Evolutionary conservation across 83 land plant genomes (phyloP).

Genomic region (Picea abies): DNA sequence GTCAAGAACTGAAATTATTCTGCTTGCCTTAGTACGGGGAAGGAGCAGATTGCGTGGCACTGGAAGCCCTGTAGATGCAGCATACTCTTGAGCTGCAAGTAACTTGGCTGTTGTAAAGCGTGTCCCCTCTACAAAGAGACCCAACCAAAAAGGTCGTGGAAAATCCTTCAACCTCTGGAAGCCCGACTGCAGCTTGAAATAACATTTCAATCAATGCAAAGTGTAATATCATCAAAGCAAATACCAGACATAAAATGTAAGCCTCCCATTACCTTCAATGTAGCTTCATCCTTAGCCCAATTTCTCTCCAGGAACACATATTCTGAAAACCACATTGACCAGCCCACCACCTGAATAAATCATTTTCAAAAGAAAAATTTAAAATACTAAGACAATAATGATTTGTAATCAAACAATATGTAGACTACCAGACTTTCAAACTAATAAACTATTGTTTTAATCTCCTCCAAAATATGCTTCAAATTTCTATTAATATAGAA

Average conservation of each 20-base stretch:
- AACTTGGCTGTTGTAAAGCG: constrained; percentile 52
- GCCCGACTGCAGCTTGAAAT: constrained; percentile 32
- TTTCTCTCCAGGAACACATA: constrained; percentile 49
- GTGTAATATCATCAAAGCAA: constrained; percentile 3
- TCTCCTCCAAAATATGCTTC: too few relatives aligned
- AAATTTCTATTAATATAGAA: too few relatives aligned
- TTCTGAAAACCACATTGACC: constrained; percentile 68
- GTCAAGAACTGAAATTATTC: not conserved
- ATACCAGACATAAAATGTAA: not conserved
- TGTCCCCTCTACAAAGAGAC: constrained; percentile 60
- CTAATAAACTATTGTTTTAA: not conserved
- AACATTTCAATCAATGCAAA: not conserved
- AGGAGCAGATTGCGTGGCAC: constrained; percentile 48
- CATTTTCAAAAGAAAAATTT: not conserved
- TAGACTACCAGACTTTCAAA: not conserved
- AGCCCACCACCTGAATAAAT: constrained; percentile 44
- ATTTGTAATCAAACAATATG: not conserved
- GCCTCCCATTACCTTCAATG: constrained; percentile 34
- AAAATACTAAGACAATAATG: not conserved
- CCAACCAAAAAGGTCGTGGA: constrained; percentile 52
- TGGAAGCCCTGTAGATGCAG: constrained; percentile 34
- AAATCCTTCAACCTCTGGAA: constrained; percentile 40
- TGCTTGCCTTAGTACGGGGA: constrained; percentile 47
- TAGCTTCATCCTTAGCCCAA: constrained; percentile 50
- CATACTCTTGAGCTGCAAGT: constrained; percentile 54